Evolutionary conservation across 768 basidiomycete genomes (phyloP), one percentile per base, ranked within the genome.

Genomic region (Amanita rubescens): DNA sequence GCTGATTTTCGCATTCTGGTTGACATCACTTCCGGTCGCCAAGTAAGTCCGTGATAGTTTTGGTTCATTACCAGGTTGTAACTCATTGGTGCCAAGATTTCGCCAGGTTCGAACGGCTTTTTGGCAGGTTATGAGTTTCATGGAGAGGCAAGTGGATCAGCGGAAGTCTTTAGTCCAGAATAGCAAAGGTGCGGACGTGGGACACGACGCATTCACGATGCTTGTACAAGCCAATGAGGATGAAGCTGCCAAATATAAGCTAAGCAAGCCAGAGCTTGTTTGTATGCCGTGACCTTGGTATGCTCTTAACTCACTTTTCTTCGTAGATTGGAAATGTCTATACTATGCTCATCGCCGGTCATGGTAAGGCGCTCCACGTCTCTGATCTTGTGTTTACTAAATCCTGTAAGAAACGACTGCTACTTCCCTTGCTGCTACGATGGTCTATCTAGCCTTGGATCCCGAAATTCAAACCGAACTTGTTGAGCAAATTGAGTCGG

Each of bases 291-390:
- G 39, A 39, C 30, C n/a, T 17, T 20, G 12, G 20, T 34, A 15
- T 22, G 42, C 5, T 35, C 30, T 47, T 44, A 41, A 22, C 17
- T 43, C n/a, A 25, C 38, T 34, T 3, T 39, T 15, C 41, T 20
- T 14, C 12, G 10, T 25, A 25, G 38, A 11, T 27, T 14, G 49
- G 34, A 53, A 79, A 78, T 46, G 61, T 79, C 1, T 81, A 71
- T 56, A 58, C 74, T 15, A 68, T 80, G 61, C 64, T 84, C 20
- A 76, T 83, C 39, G 80, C 82, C 35, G 82, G 83, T 7, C 79
- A 82, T 60, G 81, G 80, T 75, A 55, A 38, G 66, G 56, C 10
- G 8, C 27, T 8, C 25, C n/a, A 37, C n/a, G 6, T 43, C 24
- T 11, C 3, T 2, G 24, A 5, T 20, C 12, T 33, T 32, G 12